A percentile compares a stretch with the other conserved stretches of the same genome.
Conservation (phyloP, 345 rosid genomes). For the Ailanthus altissimus region DNA sequence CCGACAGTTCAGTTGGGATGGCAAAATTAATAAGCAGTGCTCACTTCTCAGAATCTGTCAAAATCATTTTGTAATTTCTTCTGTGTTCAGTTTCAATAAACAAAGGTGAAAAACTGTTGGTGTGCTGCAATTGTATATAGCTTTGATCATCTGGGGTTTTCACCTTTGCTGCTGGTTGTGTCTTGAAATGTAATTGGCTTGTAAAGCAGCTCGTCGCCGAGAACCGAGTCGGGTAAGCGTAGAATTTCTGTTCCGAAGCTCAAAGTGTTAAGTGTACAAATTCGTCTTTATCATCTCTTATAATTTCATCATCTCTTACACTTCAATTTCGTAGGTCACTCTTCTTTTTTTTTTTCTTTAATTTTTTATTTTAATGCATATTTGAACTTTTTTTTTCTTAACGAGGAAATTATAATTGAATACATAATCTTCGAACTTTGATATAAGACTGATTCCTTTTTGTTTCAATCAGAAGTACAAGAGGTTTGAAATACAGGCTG, state of each 20-base stretch:
- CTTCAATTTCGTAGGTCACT: no score
- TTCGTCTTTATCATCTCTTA: neutral
- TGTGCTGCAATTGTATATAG: neutral
- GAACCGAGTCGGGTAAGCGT: neutral
- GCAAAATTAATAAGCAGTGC: slow-evolving; percentile 33
- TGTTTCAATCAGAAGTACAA: neutral
- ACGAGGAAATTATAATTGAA: neutral
- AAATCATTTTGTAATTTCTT: neutral
- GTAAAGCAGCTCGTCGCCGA: neutral
- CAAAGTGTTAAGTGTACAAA: neutral
- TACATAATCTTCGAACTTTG: no score
- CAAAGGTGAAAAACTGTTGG: neutral
- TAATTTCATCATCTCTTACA: no score
- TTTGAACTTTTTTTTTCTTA: neutral
- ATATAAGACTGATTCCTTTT: neutral
- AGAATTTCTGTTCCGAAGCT: neutral
- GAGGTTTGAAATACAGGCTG: neutral
- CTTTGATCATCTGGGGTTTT: neutral
- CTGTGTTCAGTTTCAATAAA: neutral
- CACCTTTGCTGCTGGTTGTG: neutral
- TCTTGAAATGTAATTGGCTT: neutral
- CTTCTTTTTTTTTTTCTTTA: neutral
- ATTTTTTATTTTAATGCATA: neutral
- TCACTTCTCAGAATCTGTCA: slow-evolving; percentile 57
- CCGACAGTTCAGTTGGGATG: slow-evolving; percentile 23